phyloP scores from a whole-genome alignment of 495 filamentous ascomycete genomes.

The Aspergillus olivimuriae region DNA sequence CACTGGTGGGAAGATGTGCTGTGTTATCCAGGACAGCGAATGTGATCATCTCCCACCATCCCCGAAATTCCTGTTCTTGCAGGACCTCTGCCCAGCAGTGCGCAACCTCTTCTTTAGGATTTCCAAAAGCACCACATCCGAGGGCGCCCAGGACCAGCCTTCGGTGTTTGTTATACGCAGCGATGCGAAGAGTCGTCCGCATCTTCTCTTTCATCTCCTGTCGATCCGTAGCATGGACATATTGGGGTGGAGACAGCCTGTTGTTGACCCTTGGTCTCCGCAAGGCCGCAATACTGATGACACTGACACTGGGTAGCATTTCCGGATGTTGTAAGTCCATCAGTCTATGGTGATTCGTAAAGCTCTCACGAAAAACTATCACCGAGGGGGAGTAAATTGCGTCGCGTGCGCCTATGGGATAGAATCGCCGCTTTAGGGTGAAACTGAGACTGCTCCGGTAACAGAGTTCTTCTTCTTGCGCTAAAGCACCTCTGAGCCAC shows the following conservation, averaged over 20 bases:
- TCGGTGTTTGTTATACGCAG: conserved; percentile 43
- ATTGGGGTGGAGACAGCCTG: conserved; percentile 15
- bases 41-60: conserved; percentile 30
- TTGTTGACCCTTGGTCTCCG: conserved; percentile 35
- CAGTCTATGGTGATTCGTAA: conserved; percentile 31
- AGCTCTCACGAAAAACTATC: conserved; percentile 44
- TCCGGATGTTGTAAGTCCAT: conserved; percentile 27
- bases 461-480: conserved; percentile 63
- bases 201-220: conserved; percentile 53
- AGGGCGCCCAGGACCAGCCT: conserved; percentile 58
- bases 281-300: conserved; percentile 53
- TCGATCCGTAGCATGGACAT: conserved; percentile 32
- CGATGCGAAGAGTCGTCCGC: conserved; percentile 48
- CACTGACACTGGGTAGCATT: conserved; percentile 46
- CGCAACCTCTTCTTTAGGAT: conserved; percentile 57
- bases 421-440: conserved; percentile 47
- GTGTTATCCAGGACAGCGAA: conserved; percentile 29
- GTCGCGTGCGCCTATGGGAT: conserved; percentile 46
- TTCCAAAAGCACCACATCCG: conserved; percentile 59
- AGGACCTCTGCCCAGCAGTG: conserved; percentile 54
- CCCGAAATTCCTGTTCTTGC: conserved; percentile 44
- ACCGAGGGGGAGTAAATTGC: conserved; percentile 56
- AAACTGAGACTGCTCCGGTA: conserved; percentile 52
- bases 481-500: conserved; percentile 47
- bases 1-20: conserved; percentile 7